These are phyloP conservation scores for Helotiales sp. DNA, from an alignment of 2,329 filamentous ascomycete species.

Conservation along the genomic window DNA sequence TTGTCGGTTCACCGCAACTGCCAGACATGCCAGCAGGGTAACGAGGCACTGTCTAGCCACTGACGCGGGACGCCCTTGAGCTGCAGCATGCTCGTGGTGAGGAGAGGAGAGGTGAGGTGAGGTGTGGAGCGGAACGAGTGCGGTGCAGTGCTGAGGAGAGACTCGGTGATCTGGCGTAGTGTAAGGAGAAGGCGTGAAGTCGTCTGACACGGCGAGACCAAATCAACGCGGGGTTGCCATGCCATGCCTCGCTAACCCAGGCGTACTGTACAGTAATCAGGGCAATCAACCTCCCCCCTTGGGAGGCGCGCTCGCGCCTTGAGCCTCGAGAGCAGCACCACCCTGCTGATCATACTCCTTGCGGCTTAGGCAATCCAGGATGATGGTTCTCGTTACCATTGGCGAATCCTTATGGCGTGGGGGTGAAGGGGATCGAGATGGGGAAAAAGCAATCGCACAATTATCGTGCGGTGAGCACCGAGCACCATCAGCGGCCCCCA, in stretches of 20 bases:
- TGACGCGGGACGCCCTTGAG: background rate
- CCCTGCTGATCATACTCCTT: constrained; percentile 23
- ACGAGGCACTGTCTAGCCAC: background rate
- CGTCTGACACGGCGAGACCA: constrained; percentile 14
- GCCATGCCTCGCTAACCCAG: constrained; percentile 2
- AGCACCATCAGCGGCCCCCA: too few relatives aligned
- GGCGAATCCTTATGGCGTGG: too few relatives aligned
- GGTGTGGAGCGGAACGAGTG: background rate
- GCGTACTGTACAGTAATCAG: too few relatives aligned
- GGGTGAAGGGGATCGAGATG: too few relatives aligned
- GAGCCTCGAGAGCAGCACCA: constrained; percentile 1
- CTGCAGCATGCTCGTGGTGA: constrained; percentile 7
- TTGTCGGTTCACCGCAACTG: constrained; percentile 13
- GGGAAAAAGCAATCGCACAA: too few relatives aligned
- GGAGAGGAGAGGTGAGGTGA: background rate
- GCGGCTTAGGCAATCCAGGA: constrained; percentile 19
- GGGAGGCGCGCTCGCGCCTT: background rate
- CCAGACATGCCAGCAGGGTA: background rate
- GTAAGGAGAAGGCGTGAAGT: constrained; percentile 6
- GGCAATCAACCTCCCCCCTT: constrained; percentile 14
- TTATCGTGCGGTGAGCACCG: too few relatives aligned
- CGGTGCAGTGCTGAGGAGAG: background rate
- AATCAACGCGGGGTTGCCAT: constrained; percentile 9
- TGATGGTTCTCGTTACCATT: constrained; percentile 19
- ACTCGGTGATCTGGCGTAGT: background rate